phyloP scores from a whole-genome alignment of 495 filamentous ascomycete genomes.

The Pyrenula aspistea region DNA sequence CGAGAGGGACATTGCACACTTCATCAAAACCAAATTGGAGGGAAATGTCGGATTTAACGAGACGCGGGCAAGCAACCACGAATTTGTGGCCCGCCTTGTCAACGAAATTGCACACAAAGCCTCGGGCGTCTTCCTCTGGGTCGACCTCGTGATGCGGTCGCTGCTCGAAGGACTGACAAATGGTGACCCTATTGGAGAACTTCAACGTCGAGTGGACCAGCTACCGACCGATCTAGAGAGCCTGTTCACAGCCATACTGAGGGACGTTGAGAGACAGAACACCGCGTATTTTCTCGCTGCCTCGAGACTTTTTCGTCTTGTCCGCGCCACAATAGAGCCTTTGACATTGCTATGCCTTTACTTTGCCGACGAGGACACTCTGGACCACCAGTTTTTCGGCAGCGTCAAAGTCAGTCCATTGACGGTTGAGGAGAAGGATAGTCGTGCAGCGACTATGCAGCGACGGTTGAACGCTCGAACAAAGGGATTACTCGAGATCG shows the following conservation, averaged over 20 bases:
- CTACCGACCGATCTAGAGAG: background rate
- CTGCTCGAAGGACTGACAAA: background rate
- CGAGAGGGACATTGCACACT: background rate
- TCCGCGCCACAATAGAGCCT: background rate
- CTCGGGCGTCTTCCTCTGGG: constrained; percentile 31
- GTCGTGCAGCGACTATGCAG: constrained; percentile 1
- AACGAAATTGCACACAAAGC: constrained; percentile 16
- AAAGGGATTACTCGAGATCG: constrained; percentile 4
- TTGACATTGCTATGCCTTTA: background rate
- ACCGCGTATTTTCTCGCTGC: background rate
- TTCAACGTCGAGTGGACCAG: background rate
- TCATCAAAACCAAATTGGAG: constrained; percentile 11
- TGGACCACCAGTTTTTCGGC: background rate
- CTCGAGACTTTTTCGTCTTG: background rate
- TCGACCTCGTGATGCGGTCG: background rate
- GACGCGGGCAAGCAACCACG: constrained; percentile 9
- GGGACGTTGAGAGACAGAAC: background rate
- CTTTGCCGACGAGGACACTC: background rate
- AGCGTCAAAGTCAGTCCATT: background rate
- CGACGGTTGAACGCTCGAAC: constrained; percentile 3
- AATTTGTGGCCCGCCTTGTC: constrained; percentile 4
- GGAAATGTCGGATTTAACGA: constrained; percentile 19
- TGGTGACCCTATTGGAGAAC: background rate
- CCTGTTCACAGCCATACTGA: background rate
- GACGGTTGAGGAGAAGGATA: background rate